Base-by-base conservation (phyloP, 2,329 filamentous ascomycete species). In the Mariannaea sp. region DNA sequence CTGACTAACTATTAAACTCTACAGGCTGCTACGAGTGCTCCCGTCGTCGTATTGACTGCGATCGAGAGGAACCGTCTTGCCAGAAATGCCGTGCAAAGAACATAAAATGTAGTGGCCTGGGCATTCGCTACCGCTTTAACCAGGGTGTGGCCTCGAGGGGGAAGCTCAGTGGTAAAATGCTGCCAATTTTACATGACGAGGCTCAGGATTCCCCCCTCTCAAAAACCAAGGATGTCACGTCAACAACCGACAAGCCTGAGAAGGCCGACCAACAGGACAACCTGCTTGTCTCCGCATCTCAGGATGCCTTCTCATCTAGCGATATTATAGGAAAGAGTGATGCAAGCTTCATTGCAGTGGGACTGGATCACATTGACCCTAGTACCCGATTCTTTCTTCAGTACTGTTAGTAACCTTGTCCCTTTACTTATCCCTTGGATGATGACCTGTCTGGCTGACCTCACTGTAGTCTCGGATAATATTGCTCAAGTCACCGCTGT, bases 21-120 rank as follows among this genome's bases (percentile, higher is more conserved):
- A n/a, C 6, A 63, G 61, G 61, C 4, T 64, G 61, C 5, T 64
- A 64, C 10, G 59, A 64, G 39, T 64, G 61, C 12, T 64, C 61
- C 4, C 61, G 59, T 6, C 55, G 61, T 3, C 61, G 61, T 24
- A 64, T 64, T 52, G 61, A 64, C n/a, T 64, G 61, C 13, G 61
- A 64, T 7, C 55, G 61, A n/a, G 43, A 48, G 41, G 53, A 60
- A 10, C 61, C 61, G 5, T 49, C 42, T 5, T 64, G 61, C n/a
- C 57, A 45, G n/a, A 64, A 64, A 38, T 64, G 61, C 1, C 30
- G 45, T 1, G 22, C 51, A n/a, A 64, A 62, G 30, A 61, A 61
- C 1, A 39, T 64, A 27, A 53, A 51, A 3, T 64, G 61, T 10
- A 64, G 59, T 9, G 61, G 61, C 7, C 2, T 64, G 1, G 61